Conservation (phyloP, 1,284 basidiomycete species). For the Clitocybe nebularis region DNA sequence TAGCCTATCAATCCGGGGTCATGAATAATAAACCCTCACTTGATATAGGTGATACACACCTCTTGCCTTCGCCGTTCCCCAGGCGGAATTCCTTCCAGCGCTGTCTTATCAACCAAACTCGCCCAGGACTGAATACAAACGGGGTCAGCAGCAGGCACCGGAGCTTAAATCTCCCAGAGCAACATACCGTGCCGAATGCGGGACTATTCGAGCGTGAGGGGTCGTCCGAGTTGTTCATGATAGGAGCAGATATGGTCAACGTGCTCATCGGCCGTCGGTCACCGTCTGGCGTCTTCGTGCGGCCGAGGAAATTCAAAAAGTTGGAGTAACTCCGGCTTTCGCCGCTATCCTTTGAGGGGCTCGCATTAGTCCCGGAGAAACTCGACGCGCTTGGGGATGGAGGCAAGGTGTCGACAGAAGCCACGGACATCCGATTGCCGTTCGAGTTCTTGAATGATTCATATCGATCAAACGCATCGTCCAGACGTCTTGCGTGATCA, state of each 20-base stretch:
- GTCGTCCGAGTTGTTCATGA: conserved; percentile 31
- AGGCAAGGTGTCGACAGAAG: conserved; percentile 15
- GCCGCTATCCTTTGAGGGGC: conserved; percentile 13
- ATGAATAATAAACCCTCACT: no score
- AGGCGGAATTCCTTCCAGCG: conserved; percentile 71
- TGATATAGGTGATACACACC: no score
- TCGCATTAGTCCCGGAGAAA: conserved; percentile 15
- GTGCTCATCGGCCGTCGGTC: conserved; percentile 19
- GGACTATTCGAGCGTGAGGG: conserved; percentile 41
- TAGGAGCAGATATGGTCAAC: conserved; percentile 59
- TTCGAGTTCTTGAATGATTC: conserved; percentile 69
- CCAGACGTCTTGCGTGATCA: conserved; percentile 45
- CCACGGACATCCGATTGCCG: conserved; percentile 53
- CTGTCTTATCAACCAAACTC: conserved; percentile 80
- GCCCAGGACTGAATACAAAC: conserved; percentile 71
- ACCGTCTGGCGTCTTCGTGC: conserved; percentile 43
- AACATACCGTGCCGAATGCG: conserved; percentile 66
- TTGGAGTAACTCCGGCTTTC: conserved; percentile 33
- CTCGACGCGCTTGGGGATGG: conserved; percentile 15
- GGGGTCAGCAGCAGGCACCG: conserved; percentile 5
- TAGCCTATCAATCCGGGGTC: conserved; percentile 43
- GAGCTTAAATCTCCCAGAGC: background rate
- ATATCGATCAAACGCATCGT: conserved; percentile 91
- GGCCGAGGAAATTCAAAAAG: conserved; percentile 56
- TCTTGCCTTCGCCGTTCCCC: conserved; percentile 87